These are phyloP conservation scores for Trichoderma koningiopsis DNA, from an alignment of 2,329 filamentous ascomycete species.

Conservation along the genomic window DNA sequence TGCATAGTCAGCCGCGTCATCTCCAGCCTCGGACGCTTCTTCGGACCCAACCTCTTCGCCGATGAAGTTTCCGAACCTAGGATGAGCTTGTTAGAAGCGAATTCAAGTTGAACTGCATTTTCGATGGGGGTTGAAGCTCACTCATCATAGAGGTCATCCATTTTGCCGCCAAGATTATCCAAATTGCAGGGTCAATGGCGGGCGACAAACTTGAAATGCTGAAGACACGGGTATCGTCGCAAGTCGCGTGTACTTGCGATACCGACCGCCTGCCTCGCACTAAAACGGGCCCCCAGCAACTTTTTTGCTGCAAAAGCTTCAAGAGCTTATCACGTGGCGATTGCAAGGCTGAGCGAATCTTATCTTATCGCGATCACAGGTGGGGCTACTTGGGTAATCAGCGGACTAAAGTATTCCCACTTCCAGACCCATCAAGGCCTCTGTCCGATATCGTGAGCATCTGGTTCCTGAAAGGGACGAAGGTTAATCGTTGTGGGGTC, in stretches of 20 bases:
- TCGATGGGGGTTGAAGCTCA: constrained; percentile 44
- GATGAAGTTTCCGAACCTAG: constrained; percentile 96
- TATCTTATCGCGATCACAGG: constrained; percentile 5
- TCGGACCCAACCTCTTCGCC: constrained; percentile 87
- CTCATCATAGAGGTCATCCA: constrained; percentile 99
- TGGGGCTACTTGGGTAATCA: background rate
- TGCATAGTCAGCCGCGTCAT: constrained; percentile 74
- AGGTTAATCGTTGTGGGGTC: background rate
- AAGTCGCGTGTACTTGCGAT: constrained; percentile 26
- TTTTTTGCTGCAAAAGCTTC: constrained; percentile 26
- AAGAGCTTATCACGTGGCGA: constrained; percentile 27
- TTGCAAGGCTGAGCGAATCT: constrained; percentile 22
- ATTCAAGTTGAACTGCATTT: background rate
- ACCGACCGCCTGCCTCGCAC: constrained; percentile 22
- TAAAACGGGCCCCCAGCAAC: constrained; percentile 24
- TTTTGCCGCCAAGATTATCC: constrained; percentile 43
- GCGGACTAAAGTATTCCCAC: background rate
- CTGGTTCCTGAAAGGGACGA: background rate
- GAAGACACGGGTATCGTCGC: constrained; percentile 27
- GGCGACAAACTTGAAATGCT: constrained; percentile 26
- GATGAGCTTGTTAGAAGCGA: constrained; percentile 4
- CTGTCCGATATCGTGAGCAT: background rate
- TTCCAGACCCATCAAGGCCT: background rate
- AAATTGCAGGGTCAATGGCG: constrained; percentile 30
- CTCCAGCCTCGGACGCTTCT: constrained; percentile 77